Percentiles rank a stretch among this genome's conserved stretches.
Evolutionary conservation across 129 eudicot species (phyloP).

Genomic region (Logfia minima): DNA sequence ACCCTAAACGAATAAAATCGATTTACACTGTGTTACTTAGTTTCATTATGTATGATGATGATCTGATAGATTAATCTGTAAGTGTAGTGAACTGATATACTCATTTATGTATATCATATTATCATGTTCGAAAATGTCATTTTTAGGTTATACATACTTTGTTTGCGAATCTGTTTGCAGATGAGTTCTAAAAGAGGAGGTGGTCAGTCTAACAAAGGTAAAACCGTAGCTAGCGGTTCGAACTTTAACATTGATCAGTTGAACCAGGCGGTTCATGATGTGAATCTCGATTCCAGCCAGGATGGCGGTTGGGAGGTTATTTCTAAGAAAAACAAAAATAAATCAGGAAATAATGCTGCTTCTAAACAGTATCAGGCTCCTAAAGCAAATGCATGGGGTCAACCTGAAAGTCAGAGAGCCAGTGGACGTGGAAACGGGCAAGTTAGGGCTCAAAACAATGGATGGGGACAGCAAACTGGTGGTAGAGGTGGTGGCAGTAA

Average conservation of each 20-base stretch:
- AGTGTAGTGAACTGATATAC: constrained; percentile 1
- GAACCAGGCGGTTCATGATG: constrained; percentile 40
- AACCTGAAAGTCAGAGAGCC: constrained; percentile 37
- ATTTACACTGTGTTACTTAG: background rate
- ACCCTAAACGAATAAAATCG: background rate
- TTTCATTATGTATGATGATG: background rate
- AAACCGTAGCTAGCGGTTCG: constrained; percentile 22
- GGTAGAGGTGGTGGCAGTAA: constrained; percentile 47
- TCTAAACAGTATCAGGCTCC: constrained; percentile 35
- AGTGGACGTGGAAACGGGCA: constrained; percentile 38
- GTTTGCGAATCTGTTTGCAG: constrained; percentile 17
- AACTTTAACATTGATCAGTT: constrained; percentile 38
- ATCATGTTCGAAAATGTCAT: background rate
- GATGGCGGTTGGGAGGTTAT: constrained; percentile 70
- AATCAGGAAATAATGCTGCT: constrained; percentile 34
- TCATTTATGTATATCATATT: background rate
- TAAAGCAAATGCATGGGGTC: constrained; percentile 43
- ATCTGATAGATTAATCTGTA: background rate
- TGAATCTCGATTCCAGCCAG: constrained; percentile 43
- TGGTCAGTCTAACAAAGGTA: constrained; percentile 39
- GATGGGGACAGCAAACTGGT: constrained; percentile 34
- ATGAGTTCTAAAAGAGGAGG: constrained; percentile 55
- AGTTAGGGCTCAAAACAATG: constrained; percentile 43
- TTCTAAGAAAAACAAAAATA: constrained; percentile 51
- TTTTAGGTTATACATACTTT: background rate